Evolutionary conservation across 768 basidiomycete genomes (phyloP), one percentile per base, ranked within the genome.

Genomic region (Agaricus sinodeliciosus): DNA sequence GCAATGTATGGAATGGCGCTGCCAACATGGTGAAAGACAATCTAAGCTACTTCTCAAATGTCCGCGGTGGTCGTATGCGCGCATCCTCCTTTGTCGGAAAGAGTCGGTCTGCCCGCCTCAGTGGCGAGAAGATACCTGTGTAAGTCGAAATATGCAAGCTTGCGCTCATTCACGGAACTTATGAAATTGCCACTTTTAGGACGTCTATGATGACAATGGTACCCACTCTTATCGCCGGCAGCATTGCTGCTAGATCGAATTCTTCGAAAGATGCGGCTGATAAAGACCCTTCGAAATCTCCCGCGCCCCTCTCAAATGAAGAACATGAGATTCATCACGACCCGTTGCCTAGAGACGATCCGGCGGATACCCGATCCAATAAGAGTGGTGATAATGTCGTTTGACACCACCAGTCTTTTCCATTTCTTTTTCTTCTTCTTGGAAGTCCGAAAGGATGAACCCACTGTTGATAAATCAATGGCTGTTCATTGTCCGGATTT

Each of bases 271-370:
- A 93, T 66, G 90, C 90, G 28, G 81, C 87, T 25, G 75, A 80
- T 47, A 71, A 75, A 53, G 87, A 92, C 65, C 89, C 91, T 13
- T 90, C 90, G 28, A 78, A 77, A 63, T 86, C 89, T 9, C 85
- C 89, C 27, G 84, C 89, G 9, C 89, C 87, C 1, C 73, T 93
- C 6, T 90, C 84, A 84, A 82, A 88, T 65, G 91, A 91, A 57
- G 88, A 80, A 67, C 73, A 93, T 13, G 90, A 92, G 65, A 72
- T 95, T 5, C 94, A 96, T 63, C 93, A 93, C 0, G 90, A 89
- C 35, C 94, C 92, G 7, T 31, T 31, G 2, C 73, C 79, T 43
- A 72, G 67, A 28, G 81, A 88, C 55, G 90, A 94, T 60, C 73
- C 75, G 12, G 68, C 72, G 9, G 76, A 62, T 48, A n/a, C 47